Base-by-base conservation (phyloP, 768 basidiomycete genomes). In the Rhizopogon vulgaris region DNA sequence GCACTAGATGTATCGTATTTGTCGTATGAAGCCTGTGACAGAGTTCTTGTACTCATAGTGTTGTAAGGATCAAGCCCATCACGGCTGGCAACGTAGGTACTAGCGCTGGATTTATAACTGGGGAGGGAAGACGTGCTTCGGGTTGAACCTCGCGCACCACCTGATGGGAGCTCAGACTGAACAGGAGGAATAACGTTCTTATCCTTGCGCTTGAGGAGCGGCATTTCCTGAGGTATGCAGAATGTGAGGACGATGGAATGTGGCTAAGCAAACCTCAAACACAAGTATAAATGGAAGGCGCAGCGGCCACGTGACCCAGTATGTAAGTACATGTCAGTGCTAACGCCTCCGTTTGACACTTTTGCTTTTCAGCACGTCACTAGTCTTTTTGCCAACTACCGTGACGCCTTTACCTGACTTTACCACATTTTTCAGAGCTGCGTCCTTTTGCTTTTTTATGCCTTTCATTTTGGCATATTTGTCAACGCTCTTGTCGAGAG, bases 391-490 rank as follows among this genome's bases (percentile, higher is more conserved):
- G 22, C 92, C 93, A 38, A 94, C 79, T 15, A 94, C 84, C 0
- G 91, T 94, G 38, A 94, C 87, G 0, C 93, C 91, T 63, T 82
- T 87, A 1, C 91, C 90, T 28, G 75, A 79, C 64, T 90, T 94
- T 27, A 96, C 84, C 8, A 96, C 78, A 56, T 78, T 86, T 67
- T 85, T 83, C 53, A 94, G 71, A 12, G 90, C 91, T 11, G 78
- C 80, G 55, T 91, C 83, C 69, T 97, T 96, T 71, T 94, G 86
- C 61, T 82, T 84, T 69, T 86, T 90, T 24, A 83, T 75, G 24
- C 75, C 74, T 58, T 75, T 79, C 51, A 66, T 63, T 57, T 77
- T 84, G 22, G 84, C 78, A 56, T 81, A 77, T 58, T 82, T 85
- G 61, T 84, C 79, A 11, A 84, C 76, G 27, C 77, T 78, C 64